These are phyloP conservation scores for Tulasnella sp. DNA, from an alignment of 768 basidiomycete species.

Conservation along the genomic window DNA sequence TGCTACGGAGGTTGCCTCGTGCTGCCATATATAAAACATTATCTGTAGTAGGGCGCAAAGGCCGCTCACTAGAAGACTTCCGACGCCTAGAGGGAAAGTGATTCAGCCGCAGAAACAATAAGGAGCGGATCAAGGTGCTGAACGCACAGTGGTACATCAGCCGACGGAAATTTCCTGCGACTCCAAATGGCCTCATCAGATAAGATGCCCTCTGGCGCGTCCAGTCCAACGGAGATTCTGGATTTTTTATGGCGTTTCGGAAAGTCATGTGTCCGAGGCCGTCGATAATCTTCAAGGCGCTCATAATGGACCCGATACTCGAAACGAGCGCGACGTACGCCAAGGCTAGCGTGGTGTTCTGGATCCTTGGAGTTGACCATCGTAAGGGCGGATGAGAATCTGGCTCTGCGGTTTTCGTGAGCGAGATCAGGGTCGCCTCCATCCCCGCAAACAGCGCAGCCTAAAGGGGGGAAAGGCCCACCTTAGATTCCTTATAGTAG, in stretches of 20 bases:
- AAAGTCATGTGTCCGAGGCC: neutral
- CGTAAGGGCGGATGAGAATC: neutral
- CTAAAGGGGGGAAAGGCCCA: neutral
- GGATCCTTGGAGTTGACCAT: neutral
- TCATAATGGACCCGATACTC: neutral
- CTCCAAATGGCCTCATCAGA: neutral
- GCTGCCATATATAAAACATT: neutral
- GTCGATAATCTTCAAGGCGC: neutral
- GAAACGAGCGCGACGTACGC: neutral
- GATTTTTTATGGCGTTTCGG: neutral
- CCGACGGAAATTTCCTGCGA: neutral
- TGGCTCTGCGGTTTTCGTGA: neutral
- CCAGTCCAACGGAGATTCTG: neutral
- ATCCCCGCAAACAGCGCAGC: neutral
- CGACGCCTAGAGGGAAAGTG: neutral
- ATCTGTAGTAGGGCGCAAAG: neutral
- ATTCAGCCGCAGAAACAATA: neutral
- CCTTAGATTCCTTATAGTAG: neutral
- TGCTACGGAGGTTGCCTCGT: neutral
- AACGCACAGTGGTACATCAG: neutral
- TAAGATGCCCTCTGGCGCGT: neutral
- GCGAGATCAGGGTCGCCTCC: neutral
- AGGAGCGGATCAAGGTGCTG: neutral
- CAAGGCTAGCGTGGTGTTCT: neutral
- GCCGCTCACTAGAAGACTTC: neutral